Base-by-base conservation (phyloP, 148 eudicot species). In the Fagopyrum esculentum region DNA sequence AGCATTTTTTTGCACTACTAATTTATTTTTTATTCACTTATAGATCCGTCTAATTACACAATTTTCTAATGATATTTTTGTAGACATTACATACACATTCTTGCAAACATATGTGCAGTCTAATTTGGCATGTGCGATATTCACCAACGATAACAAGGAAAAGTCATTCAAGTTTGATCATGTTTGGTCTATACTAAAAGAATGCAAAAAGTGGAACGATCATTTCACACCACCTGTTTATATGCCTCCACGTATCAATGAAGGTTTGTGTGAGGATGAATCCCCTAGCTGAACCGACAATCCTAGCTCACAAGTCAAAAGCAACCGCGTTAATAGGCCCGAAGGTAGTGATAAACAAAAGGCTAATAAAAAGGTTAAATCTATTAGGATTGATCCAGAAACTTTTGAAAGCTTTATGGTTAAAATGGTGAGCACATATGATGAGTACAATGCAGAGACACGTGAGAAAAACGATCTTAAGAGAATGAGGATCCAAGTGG, bases 131-230 rank as follows among this genome's bases (percentile, higher is more conserved):
- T 6, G 60, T 55, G 60, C 6, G n/a, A 55, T 55, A 55, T 55
- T 55, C n/a, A 55, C 26, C 60, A 55, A 55, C 5, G 60, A 55
- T 55, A 55, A n/a, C n/a, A 55, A 55, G 60, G 60, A 6, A 55
- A 55, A 55, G 60, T 22, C 22, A 5, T 55, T 55, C 60, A 55
- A 55, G 60, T 55, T 55, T 55, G 60, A 55, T 55, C 60, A 55
- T 55, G 60, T 22, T 55, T 55, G 60, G 6, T 55, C 60, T 4
- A 4, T 55, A 16, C 15, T 55, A 19, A 19, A 55, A 55, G 60
- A 19, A 15, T 55, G 60, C 6, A 19, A 1, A 55, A 55, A 55
- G 60, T 55, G 60, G 22, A 55, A 55, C 60, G 15, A 55, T 16
- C 22, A 55, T 15, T 55, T 55, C n/a, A 16, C 26, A 55, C 60